Evolutionary conservation across 352 stramenopile species (phyloP).

Genomic region (Phytopythium mirpurense): DNA sequence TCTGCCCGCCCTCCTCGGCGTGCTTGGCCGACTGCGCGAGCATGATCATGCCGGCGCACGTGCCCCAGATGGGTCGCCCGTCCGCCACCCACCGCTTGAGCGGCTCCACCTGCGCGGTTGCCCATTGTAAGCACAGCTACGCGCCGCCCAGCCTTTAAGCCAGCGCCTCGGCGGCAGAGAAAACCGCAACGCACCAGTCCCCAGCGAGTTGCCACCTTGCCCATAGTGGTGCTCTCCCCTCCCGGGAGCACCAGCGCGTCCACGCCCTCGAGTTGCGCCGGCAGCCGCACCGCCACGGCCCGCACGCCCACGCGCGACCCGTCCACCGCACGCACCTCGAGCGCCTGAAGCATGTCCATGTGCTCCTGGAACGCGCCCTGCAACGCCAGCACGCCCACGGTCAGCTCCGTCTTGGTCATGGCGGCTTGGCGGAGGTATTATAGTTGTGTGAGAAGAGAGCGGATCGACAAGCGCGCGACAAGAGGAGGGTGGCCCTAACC

Average conservation of each 20-base stretch:
- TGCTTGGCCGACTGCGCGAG: conserved; percentile 82
- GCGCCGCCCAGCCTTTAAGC: too few species aligned
- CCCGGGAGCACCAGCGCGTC: conserved; percentile 94
- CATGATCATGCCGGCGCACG: conserved; percentile 97
- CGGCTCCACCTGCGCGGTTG: conserved; percentile 42
- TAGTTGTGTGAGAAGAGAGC: too few species aligned
- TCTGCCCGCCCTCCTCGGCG: conserved; percentile 89
- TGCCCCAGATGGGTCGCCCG: conserved; percentile 91
- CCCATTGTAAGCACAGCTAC: too few species aligned
- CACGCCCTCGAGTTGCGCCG: conserved; percentile 68
- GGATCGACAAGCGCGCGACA: not conserved
- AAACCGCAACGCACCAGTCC: conserved; percentile 32
- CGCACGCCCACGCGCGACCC: conserved; percentile 32
- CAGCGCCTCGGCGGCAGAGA: not conserved
- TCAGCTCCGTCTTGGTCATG: conserved; percentile 23
- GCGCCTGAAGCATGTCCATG: conserved; percentile 73
- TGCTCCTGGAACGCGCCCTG: conserved; percentile 92
- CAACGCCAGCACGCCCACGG: conserved; percentile 84
- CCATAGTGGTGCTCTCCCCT: conserved; percentile 95
- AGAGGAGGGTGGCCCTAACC: too few species aligned
- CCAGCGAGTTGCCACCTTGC: conserved; percentile 84
- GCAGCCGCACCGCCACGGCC: conserved; percentile 73
- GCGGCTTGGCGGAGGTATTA: conserved; percentile 1
- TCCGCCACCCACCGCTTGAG: conserved; percentile 74
- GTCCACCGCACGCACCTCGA: conserved; percentile 16